phyloP scores from a whole-genome alignment of 768 basidiomycete genomes.

The Asterophora parasitica region DNA sequence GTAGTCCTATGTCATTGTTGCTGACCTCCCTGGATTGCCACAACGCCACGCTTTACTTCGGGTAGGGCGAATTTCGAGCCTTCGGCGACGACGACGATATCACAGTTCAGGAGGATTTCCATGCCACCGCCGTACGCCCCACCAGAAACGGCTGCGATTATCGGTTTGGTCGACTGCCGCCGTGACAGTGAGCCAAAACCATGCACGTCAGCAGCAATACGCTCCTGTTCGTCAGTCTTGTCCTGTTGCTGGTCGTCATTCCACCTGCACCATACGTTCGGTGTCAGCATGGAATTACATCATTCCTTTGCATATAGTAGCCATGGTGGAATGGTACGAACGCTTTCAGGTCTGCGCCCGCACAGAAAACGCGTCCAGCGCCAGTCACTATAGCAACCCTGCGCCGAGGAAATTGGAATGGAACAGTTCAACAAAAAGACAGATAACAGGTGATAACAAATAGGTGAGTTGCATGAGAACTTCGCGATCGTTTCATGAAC shows the following conservation, averaged over 20 bases:
- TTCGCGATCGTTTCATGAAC: too few relatives aligned
- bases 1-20: constrained; percentile 8
- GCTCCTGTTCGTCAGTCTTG: constrained; percentile 38
- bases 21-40: constrained; percentile 68
- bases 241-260: constrained; percentile 45
- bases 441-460: too few relatives aligned
- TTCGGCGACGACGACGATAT: constrained; percentile 64
- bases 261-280: constrained; percentile 44
- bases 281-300: neutral
- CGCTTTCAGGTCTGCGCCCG: constrained; percentile 77
- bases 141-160: constrained; percentile 81
- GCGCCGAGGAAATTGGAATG: constrained; percentile 1
- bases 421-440: too few relatives aligned
- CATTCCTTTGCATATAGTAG: too few relatives aligned
- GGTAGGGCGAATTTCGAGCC: constrained; percentile 70
- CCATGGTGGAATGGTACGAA: too few relatives aligned
- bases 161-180: constrained; percentile 61
- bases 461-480: too few relatives aligned
- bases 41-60: constrained; percentile 74
- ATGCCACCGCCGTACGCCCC: constrained; percentile 63
- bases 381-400: constrained; percentile 79
- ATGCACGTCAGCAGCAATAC: constrained; percentile 33
- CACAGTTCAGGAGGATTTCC: constrained; percentile 71
- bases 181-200: constrained; percentile 77
- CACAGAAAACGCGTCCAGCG: constrained; percentile 68